These are phyloP conservation scores for Pythium angustatum DNA, from an alignment of 352 stramenopile genomes.

Conservation along the genomic window DNA sequence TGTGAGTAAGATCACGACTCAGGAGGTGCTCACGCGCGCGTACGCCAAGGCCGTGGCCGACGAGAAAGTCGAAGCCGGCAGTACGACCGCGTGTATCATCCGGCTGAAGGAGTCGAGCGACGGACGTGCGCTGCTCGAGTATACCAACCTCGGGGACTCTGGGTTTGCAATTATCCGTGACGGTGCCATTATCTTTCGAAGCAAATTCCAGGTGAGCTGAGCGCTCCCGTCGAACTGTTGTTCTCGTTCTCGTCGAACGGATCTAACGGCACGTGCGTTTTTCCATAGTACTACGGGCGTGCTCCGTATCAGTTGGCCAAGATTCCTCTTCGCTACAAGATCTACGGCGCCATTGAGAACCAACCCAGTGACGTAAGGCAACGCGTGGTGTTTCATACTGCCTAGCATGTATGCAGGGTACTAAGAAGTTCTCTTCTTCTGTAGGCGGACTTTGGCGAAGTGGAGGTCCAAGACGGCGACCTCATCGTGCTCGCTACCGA, in stretches of 20 bases:
- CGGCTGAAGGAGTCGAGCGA: conserved; percentile 49
- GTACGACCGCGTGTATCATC: conserved; percentile 77
- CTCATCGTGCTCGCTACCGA: conserved; percentile 80
- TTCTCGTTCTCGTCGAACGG: too few relatives aligned
- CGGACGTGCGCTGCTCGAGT: conserved; percentile 62
- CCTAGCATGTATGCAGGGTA: too few relatives aligned
- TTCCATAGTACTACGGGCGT: conserved; percentile 62
- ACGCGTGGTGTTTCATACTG: too few relatives aligned
- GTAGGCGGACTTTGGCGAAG: conserved; percentile 67
- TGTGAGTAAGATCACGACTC: conserved; percentile 38
- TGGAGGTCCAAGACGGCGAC: conserved; percentile 74
- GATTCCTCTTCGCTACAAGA: conserved; percentile 68
- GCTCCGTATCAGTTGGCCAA: conserved; percentile 81
- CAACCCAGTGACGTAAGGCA: conserved; percentile 62
- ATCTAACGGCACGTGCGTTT: too few relatives aligned
- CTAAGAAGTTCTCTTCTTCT: too few relatives aligned
- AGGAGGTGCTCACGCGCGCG: conserved; percentile 54
- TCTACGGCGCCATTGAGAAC: conserved; percentile 80
- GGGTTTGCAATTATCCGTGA: conserved; percentile 74
- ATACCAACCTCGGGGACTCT: conserved; percentile 79
- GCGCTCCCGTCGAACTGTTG: too few relatives aligned
- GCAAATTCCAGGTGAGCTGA: conserved; percentile 64
- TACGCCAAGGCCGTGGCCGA: conserved; percentile 63
- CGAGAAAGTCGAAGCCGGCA: conserved; percentile 73
- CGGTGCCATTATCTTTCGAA: conserved; percentile 64